phyloP scores from a whole-genome alignment of 331 rosid genomes.

The Quercus tomentella region DNA sequence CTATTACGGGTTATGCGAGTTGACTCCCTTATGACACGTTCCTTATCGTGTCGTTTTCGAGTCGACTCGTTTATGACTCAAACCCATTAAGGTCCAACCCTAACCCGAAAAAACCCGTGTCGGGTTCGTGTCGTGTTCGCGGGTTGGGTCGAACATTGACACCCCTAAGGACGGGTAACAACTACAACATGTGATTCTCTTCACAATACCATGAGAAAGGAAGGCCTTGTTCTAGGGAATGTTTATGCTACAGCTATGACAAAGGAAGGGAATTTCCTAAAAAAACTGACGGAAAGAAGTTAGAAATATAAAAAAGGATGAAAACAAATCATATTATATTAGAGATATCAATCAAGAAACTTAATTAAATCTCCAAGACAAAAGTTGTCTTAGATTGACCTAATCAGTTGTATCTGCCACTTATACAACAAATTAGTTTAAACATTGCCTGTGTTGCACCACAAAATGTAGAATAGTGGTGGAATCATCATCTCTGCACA shows the following conservation, averaged over 20 bases:
- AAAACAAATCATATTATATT: background rate
- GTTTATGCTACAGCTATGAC: background rate
- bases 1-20: too few relatives aligned
- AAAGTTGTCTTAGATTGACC: background rate
- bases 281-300: background rate
- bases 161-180: background rate
- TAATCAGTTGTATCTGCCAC: background rate
- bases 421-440: too few relatives aligned
- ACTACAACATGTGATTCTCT: background rate
- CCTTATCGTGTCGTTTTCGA: too few relatives aligned
- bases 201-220: background rate
- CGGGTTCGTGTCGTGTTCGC: too few relatives aligned
- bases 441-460: background rate
- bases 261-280: background rate
- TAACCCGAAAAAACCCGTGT: too few relatives aligned
- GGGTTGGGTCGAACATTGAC: too few relatives aligned
- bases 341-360: background rate
- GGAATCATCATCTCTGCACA: background rate
- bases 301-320: background rate
- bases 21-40: too few relatives aligned
- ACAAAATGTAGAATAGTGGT: background rate
- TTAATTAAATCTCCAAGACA: background rate
- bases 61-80: too few relatives aligned
- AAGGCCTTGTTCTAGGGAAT: background rate
- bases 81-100: too few relatives aligned